A percentile compares a stretch with the other conserved stretches of the same genome.
phyloP scores from a whole-genome alignment of 441 rosid genomes.

The Omphalea diandra region DNA sequence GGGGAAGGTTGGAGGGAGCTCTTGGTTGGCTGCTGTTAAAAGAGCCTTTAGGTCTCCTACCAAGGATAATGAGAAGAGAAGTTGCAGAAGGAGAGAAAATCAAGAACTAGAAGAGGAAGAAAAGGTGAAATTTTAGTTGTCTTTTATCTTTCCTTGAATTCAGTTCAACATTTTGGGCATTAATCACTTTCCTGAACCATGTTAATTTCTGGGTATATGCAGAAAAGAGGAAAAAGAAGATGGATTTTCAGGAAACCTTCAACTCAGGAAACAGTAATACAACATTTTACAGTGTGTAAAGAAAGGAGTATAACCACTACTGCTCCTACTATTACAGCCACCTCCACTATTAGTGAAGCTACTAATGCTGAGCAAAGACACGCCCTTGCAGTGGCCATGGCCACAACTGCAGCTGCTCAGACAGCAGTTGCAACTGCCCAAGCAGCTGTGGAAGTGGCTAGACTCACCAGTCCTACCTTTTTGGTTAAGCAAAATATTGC shows the following conservation, averaged over 20 bases:
- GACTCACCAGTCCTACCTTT: constrained; percentile 42
- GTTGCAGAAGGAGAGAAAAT: constrained; percentile 43
- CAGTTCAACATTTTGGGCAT: no score
- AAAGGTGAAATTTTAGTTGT: constrained; percentile 43
- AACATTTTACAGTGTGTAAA: constrained; percentile 34
- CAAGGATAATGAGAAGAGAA: constrained; percentile 37
- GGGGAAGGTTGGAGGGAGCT: constrained; percentile 65
- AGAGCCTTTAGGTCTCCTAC: constrained; percentile 84
- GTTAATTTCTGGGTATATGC: constrained; percentile 21
- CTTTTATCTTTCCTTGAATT: constrained; percentile 8
- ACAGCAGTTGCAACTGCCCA: constrained; percentile 48
- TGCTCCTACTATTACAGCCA: constrained; percentile 11
- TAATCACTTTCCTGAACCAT: no score
- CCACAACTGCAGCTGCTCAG: constrained; percentile 40
- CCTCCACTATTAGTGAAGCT: constrained; percentile 14
- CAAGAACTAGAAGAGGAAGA: constrained; percentile 61
- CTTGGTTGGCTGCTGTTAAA: constrained; percentile 84
- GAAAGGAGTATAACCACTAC: constrained; percentile 22
- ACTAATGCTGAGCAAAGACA: constrained; percentile 36
- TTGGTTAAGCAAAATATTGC: constrained; percentile 49
- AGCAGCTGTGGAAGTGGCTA: constrained; percentile 43
- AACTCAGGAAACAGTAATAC: constrained; percentile 41
- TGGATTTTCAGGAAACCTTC: constrained; percentile 72
- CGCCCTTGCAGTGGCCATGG: constrained; percentile 42
- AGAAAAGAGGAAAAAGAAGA: constrained; percentile 77